These are phyloP conservation scores for Rhizopus arrhizus DNA, from an alignment of 371 early-diverging fungal species.

Conservation along the genomic window DNA sequence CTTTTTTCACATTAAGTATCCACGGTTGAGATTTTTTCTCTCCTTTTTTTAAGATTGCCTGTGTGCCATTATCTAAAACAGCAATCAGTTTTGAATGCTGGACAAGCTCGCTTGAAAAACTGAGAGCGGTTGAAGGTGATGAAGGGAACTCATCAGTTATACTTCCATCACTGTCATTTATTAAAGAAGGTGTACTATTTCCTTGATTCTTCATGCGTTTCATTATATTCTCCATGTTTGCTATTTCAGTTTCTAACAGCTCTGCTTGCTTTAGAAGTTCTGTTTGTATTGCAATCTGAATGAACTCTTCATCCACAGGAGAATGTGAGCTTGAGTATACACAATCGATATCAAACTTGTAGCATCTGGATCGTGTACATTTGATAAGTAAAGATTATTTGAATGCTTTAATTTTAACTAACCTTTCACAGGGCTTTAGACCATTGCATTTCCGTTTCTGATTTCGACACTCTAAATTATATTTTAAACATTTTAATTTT, in stretches of 20 bases:
- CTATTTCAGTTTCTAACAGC: slow-evolving; percentile 22
- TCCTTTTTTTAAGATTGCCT: slow-evolving; percentile 4
- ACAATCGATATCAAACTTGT: slow-evolving; percentile 30
- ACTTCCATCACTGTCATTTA: slow-evolving; percentile 13
- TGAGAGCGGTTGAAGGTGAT: not conserved
- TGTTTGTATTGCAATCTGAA: slow-evolving; percentile 23
- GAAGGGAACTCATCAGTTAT: slow-evolving; percentile 9
- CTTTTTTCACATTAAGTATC: slow-evolving; percentile 18
- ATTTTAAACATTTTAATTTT: not conserved
- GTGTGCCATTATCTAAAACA: not conserved
- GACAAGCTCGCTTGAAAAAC: not conserved
- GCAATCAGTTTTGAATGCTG: slow-evolving; percentile 15
- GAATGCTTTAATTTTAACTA: not conserved
- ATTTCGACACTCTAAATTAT: slow-evolving; percentile 40
- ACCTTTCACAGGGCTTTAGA: slow-evolving; percentile 42
- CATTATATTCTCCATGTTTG: slow-evolving; percentile 23
- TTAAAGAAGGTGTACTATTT: slow-evolving; percentile 10
- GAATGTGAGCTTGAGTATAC: slow-evolving; percentile 29
- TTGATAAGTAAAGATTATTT: not conserved
- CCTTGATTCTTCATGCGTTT: not conserved
- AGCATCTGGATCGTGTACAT: slow-evolving; percentile 22
- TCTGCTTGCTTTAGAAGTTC: slow-evolving; percentile 22
- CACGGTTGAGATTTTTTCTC: slow-evolving; percentile 4
- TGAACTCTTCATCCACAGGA: slow-evolving; percentile 37
- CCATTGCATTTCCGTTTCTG: slow-evolving; percentile 42